Conservation (phyloP, 345 rosid genomes). For the Lepidium africanum region DNA sequence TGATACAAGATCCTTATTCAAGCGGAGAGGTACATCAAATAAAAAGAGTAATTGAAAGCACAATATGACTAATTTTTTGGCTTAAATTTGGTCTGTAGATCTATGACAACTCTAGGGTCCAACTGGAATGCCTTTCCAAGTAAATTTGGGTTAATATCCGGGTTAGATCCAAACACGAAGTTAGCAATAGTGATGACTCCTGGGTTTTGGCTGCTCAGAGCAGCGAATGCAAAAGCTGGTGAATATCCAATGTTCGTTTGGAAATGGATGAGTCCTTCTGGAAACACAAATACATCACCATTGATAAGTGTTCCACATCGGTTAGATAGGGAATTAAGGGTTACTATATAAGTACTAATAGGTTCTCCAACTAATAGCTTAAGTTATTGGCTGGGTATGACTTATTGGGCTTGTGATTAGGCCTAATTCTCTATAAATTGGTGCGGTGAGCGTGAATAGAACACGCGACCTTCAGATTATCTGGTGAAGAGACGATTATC, state of each 20-base stretch:
- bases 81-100: constrained; percentile 5
- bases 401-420: no score
- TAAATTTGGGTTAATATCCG: not conserved
- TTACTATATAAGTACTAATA: no score
- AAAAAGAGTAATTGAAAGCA: not conserved
- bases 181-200: not conserved
- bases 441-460: no score
- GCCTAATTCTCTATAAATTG: no score
- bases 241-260: not conserved
- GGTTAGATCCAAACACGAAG: constrained; percentile 1
- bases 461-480: no score
- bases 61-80: not conserved
- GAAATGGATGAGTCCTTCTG: constrained; percentile 14
- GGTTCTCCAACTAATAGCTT: no score
- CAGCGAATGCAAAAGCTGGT: constrained; percentile 2
- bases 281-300: constrained; percentile 12
- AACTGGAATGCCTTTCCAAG: constrained; percentile 1
- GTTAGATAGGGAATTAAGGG: no score
- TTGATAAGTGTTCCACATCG: not conserved
- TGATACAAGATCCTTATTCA: not conserved
- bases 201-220: constrained; percentile 5
- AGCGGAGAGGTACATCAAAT: not conserved
- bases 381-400: no score
- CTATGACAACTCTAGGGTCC: not conserved
- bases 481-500: not conserved